Evolutionary conservation across 2,329 filamentous ascomycete species (phyloP).

Genomic region (Zymoseptoria pseudotritici): DNA sequence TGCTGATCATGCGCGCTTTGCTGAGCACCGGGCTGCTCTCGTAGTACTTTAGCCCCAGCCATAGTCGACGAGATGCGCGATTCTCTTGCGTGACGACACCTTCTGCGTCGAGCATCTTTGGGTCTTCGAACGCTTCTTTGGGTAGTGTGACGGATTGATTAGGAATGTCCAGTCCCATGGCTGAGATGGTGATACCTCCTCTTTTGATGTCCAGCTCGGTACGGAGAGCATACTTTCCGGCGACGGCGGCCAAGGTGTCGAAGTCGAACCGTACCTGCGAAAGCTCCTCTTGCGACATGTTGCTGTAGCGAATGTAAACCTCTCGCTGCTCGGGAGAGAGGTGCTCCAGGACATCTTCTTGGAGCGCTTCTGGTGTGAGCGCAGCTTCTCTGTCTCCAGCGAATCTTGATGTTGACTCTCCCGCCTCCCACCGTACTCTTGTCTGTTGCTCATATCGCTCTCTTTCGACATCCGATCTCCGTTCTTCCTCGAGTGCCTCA

Average conservation of each 20-base stretch:
- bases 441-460: neutral
- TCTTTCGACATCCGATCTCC: conserved; percentile 7
- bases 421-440: neutral
- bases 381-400: conserved; percentile 4
- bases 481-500: conserved; percentile 9
- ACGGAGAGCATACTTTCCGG: conserved; percentile 10
- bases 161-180: conserved; percentile 25
- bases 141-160: conserved; percentile 24
- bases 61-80: conserved; percentile 66
- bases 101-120: conserved; percentile 23
- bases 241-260: conserved; percentile 10
- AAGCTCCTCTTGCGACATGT: conserved; percentile 12
- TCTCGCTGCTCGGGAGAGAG: conserved; percentile 5
- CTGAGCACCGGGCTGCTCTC: conserved; percentile 71
- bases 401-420: neutral
- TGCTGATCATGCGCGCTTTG: conserved; percentile 60
- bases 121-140: conserved; percentile 18
- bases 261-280: conserved; percentile 11
- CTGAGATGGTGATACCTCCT: conserved; percentile 24
- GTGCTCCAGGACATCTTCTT: conserved; percentile 7
- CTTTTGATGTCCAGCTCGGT: conserved; percentile 20
- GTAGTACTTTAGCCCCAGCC: conserved; percentile 88
- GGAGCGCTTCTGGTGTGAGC: conserved; percentile 4
- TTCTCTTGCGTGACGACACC: conserved; percentile 44
- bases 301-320: conserved; percentile 8